Conservation (phyloP, 176 grass and related monocot species). For the Oryza nivara region DNA sequence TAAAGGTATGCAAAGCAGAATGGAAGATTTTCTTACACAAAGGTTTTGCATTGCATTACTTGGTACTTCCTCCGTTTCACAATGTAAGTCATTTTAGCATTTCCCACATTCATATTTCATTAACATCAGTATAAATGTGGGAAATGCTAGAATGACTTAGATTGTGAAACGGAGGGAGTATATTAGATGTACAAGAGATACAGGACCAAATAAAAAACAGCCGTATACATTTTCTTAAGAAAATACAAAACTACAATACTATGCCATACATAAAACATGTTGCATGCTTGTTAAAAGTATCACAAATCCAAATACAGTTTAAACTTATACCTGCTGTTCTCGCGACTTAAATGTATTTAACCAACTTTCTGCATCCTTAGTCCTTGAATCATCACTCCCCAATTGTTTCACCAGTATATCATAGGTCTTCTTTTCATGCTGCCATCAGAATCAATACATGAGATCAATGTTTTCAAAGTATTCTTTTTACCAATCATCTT, state of each 20-base stretch:
- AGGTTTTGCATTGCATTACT: not conserved
- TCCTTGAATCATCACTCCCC: constrained; percentile 83
- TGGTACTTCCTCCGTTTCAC: not conserved
- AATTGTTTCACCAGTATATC: constrained; percentile 89
- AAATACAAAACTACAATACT: not conserved
- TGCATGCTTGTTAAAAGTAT: not conserved
- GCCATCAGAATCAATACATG: constrained; percentile 38
- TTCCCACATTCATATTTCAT: no score
- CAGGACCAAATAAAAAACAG: not conserved
- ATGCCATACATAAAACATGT: not conserved
- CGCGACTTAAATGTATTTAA: constrained; percentile 78
- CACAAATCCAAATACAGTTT: constrained; percentile 1
- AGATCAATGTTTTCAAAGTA: constrained; percentile 14
- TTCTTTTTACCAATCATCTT: not conserved
- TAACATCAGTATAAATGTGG: no score
- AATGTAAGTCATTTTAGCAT: no score
- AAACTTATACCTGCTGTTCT: constrained; percentile 74
- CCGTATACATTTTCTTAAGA: not conserved
- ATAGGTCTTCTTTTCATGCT: constrained; percentile 94
- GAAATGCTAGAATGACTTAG: no score
- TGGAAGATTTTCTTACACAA: not conserved
- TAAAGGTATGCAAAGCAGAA: not conserved
- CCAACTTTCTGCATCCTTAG: constrained; percentile 94
- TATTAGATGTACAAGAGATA: constrained; percentile 2
- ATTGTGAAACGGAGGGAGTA: not conserved